These are phyloP conservation scores for Parachlorella kessleri DNA, from an alignment of 139 green algal species.

Conservation along the genomic window DNA sequence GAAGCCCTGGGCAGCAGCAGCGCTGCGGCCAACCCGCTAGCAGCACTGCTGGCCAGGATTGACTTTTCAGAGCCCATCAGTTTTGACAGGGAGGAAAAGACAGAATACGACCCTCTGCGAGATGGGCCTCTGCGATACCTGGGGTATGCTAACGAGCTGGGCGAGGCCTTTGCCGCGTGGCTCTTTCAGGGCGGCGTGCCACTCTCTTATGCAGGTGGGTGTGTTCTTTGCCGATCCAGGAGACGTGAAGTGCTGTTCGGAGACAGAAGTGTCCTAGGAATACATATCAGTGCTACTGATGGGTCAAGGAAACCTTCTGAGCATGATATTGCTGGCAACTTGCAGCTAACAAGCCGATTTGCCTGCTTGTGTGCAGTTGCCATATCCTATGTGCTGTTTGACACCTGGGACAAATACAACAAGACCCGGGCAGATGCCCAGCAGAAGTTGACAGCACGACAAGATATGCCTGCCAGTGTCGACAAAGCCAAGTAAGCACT, in stretches of 20 bases:
- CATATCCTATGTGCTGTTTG: slow-evolving; percentile 73
- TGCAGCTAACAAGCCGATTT: too few relatives aligned
- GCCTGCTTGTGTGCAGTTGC: slow-evolving; percentile 68
- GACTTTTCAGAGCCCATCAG: slow-evolving; percentile 38
- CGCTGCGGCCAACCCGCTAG: not conserved
- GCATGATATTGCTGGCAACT: too few relatives aligned
- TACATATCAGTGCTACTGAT: too few relatives aligned
- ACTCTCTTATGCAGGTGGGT: slow-evolving; percentile 39
- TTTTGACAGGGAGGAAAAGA: slow-evolving; percentile 48
- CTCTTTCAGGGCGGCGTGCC: slow-evolving; percentile 69
- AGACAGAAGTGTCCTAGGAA: too few relatives aligned
- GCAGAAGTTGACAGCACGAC: slow-evolving; percentile 8
- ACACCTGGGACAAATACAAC: slow-evolving; percentile 75
- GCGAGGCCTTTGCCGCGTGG: slow-evolving; percentile 79
- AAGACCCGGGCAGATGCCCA: slow-evolving; percentile 49
- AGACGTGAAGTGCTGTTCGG: too few relatives aligned
- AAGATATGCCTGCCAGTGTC: not conserved
- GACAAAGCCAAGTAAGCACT: not conserved
- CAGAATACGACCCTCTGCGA: slow-evolving; percentile 68
- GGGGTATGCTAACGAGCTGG: slow-evolving; percentile 79
- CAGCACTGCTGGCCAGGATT: not conserved
- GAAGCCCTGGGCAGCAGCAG: not conserved
- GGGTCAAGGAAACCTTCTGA: too few relatives aligned
- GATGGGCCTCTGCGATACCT: slow-evolving; percentile 76
- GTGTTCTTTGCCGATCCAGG: too few relatives aligned